phyloP scores from a whole-genome alignment of 768 basidiomycete genomes.

The Leccinum arenicola region DNA sequence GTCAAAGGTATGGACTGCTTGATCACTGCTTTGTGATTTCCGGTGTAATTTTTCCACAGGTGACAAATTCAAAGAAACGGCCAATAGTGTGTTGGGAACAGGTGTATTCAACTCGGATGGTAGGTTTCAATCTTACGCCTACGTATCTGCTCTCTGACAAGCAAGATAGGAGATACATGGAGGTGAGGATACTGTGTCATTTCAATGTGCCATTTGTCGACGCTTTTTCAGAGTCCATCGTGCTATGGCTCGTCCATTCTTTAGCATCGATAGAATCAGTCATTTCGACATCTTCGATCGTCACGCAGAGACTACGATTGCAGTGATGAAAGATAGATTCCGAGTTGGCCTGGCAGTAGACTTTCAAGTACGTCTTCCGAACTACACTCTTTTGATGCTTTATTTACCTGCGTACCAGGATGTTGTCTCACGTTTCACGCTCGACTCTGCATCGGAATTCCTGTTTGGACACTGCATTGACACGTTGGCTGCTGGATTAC shows the following conservation, averaged over 20 bases:
- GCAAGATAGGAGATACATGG: constrained; percentile 59
- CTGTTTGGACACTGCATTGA: constrained; percentile 45
- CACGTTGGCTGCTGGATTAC: constrained; percentile 36
- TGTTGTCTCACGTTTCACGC: constrained; percentile 44
- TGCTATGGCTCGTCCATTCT: constrained; percentile 68
- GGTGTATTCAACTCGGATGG: constrained; percentile 60
- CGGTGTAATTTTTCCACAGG: constrained; percentile 23
- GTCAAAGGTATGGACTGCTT: constrained; percentile 37
- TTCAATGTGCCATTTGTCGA: not conserved
- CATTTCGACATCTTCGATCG: constrained; percentile 63
- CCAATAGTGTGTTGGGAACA: constrained; percentile 40
- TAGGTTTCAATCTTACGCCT: constrained; percentile 10
- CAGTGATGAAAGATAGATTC: constrained; percentile 42
- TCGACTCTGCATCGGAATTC: constrained; percentile 55
- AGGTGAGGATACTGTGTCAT: constrained; percentile 40
- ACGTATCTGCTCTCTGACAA: constrained; percentile 1
- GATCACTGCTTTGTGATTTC: not conserved
- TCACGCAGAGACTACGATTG: constrained; percentile 48
- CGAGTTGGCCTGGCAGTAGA: constrained; percentile 50
- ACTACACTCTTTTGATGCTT: not conserved
- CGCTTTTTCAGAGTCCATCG: constrained; percentile 52
- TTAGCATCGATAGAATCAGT: constrained; percentile 56
- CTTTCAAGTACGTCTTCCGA: constrained; percentile 44
- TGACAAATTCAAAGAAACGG: constrained; percentile 28
- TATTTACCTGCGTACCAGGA: constrained; percentile 30